Percentiles rank a stretch among this genome's conserved stretches.
Evolutionary conservation across 352 stramenopile genomes (phyloP).

Genomic region (Pythium periplocum): DNA sequence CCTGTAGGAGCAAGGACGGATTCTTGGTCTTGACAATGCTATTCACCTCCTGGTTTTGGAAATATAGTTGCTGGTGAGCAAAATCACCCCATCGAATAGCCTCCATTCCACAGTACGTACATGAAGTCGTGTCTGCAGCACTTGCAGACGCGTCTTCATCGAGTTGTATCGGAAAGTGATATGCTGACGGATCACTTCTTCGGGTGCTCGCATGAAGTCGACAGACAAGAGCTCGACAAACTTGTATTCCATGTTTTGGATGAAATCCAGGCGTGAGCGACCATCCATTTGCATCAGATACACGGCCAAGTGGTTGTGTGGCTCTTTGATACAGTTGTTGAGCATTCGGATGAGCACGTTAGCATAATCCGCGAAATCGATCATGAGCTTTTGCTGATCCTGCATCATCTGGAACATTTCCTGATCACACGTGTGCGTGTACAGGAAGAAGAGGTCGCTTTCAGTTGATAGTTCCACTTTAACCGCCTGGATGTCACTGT

Average conservation of each 20-base stretch:
- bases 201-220: conserved; percentile 84
- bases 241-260: conserved; percentile 97
- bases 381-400: conserved; percentile 94
- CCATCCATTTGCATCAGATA: conserved; percentile 92
- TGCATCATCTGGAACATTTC: conserved; percentile 88
- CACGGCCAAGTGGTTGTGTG: conserved; percentile 90
- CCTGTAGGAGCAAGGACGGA: conserved; percentile 89
- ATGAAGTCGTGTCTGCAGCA: conserved; percentile 89
- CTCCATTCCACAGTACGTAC: conserved; percentile 24
- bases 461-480: conserved; percentile 91
- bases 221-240: conserved; percentile 93
- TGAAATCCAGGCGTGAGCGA: conserved; percentile 91
- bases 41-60: conserved; percentile 76
- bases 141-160: conserved; percentile 88
- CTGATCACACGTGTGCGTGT: conserved; percentile 85
- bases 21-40: conserved; percentile 95
- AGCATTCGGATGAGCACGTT: conserved; percentile 94
- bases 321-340: conserved; percentile 95
- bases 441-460: conserved; percentile 93
- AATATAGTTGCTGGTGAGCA: neutral
- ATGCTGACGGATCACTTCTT: conserved; percentile 90
- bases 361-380: conserved; percentile 93
- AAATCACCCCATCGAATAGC: neutral
- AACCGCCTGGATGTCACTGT: conserved; percentile 77
- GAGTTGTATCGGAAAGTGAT: conserved; percentile 94